Evolutionary conservation across 2,329 filamentous ascomycete genomes (phyloP).

Genomic region (Aquanectria penicillioides): DNA sequence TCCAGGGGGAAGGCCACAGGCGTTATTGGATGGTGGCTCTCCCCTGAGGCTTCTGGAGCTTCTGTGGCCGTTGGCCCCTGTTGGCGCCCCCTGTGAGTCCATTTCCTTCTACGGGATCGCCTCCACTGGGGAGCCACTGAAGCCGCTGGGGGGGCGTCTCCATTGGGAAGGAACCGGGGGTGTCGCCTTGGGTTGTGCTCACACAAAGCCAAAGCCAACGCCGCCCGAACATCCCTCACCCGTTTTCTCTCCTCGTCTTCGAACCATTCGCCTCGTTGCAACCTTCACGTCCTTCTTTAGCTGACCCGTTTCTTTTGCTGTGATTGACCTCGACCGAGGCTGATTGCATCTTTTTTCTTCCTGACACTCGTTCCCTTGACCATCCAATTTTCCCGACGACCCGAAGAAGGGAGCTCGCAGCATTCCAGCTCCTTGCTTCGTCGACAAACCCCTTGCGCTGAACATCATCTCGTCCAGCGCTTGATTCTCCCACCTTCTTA

Average conservation of each 20-base stretch:
- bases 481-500: slow-evolving; percentile 27
- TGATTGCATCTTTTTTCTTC: slow-evolving; percentile 40
- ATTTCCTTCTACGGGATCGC: slow-evolving; percentile 17
- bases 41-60: slow-evolving; percentile 12
- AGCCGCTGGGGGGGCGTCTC: slow-evolving; percentile 2
- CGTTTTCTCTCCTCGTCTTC: slow-evolving; percentile 17
- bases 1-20: slow-evolving; percentile 2
- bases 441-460: slow-evolving; percentile 15
- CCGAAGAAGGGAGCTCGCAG: slow-evolving; percentile 29
- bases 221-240: slow-evolving; percentile 28
- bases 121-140: slow-evolving; percentile 1
- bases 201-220: slow-evolving; percentile 18
- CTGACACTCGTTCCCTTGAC: slow-evolving; percentile 43
- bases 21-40: slow-evolving; percentile 4
- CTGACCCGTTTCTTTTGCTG: slow-evolving; percentile 29
- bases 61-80: not conserved
- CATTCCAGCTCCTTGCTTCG: slow-evolving; percentile 29
- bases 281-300: slow-evolving; percentile 40
- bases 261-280: slow-evolving; percentile 29
- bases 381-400: slow-evolving; percentile 17
- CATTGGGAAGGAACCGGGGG: slow-evolving; percentile 18
- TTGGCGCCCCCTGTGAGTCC: not conserved
- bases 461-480: slow-evolving; percentile 23
- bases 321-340: slow-evolving; percentile 38
- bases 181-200: slow-evolving; percentile 2